phyloP scores from a whole-genome alignment of 345 rosid species.

The Eucalyptus leucophloia region DNA sequence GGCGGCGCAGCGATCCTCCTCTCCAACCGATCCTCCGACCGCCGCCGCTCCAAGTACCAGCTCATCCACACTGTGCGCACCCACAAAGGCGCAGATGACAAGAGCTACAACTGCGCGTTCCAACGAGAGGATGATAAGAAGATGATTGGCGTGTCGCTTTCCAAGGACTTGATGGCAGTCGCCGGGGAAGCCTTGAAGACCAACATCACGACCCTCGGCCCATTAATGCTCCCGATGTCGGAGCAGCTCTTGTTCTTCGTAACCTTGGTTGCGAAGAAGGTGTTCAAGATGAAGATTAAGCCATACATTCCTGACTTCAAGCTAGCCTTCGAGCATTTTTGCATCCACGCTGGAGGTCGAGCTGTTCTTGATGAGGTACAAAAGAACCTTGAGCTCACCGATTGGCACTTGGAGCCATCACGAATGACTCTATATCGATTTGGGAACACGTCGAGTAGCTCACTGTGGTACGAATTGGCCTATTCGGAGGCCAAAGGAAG shows the following conservation, averaged over 20 bases:
- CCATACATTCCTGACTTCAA: conserved; percentile 55
- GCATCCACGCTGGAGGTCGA: conserved; percentile 60
- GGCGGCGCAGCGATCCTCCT: conserved; percentile 48
- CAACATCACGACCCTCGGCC: conserved; percentile 53
- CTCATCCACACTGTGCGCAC: conserved; percentile 43
- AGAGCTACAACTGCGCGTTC: conserved; percentile 27
- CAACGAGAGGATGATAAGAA: conserved; percentile 41
- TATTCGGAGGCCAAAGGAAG: conserved; percentile 59
- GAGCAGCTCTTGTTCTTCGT: conserved; percentile 39
- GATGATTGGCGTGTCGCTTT: conserved; percentile 28
- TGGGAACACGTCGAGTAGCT: conserved; percentile 66
- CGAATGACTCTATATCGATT: conserved; percentile 65
- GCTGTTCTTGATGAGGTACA: conserved; percentile 58
- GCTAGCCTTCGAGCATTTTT: conserved; percentile 66
- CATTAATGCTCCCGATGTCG: conserved; percentile 45
- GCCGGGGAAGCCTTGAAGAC: conserved; percentile 60
- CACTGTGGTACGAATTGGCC: conserved; percentile 62
- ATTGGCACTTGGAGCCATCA: conserved; percentile 75
- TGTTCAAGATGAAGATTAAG: conserved; percentile 28
- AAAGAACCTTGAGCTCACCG: conserved; percentile 37
- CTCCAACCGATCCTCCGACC: conserved; percentile 28
- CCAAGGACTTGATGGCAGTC: conserved; percentile 42
- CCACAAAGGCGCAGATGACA: conserved; percentile 43
- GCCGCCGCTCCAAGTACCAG: conserved; percentile 29
- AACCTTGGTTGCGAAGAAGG: conserved; percentile 21